phyloP scores from a whole-genome alignment of 2,329 filamentous ascomycete genomes.

The Penicillium sp. region DNA sequence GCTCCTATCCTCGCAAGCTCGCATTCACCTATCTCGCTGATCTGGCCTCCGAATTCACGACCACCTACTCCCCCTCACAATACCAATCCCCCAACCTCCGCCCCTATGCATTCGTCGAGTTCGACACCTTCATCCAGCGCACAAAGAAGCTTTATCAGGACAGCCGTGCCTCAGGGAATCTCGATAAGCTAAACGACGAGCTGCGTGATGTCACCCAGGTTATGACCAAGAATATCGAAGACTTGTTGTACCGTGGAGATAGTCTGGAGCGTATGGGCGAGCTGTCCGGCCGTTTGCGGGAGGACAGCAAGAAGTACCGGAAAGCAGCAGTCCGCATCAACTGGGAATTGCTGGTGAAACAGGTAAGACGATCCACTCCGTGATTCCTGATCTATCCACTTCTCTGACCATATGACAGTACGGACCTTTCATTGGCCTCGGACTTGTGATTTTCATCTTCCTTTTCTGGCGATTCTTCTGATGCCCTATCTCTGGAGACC shows the following conservation, averaged over 20 bases:
- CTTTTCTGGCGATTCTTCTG: slow-evolving; percentile 93
- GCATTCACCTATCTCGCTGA: slow-evolving; percentile 98
- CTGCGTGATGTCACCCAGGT: slow-evolving; percentile 96
- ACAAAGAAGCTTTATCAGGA: slow-evolving; percentile 95
- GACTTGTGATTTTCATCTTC: slow-evolving; percentile 79
- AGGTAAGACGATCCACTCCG: slow-evolving; percentile 49
- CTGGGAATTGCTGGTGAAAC: slow-evolving; percentile 94
- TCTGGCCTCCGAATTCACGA: slow-evolving; percentile 85
- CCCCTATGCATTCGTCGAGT: slow-evolving; percentile 96
- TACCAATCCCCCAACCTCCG: slow-evolving; percentile 74
- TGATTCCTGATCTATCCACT: background rate
- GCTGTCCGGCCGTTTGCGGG: slow-evolving; percentile 79
- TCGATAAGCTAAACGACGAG: slow-evolving; percentile 95
- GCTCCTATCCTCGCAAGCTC: slow-evolving; percentile 93
- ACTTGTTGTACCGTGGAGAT: slow-evolving; percentile 91
- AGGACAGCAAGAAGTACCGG: slow-evolving; percentile 93
- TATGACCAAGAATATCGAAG: slow-evolving; percentile 99
- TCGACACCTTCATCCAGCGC: slow-evolving; percentile 93
- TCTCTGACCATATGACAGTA: slow-evolving; percentile 57
- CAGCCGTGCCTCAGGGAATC: slow-evolving; percentile 83
- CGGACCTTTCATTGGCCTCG: slow-evolving; percentile 81
- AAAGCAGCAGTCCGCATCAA: slow-evolving; percentile 93
- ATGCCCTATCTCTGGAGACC: slow-evolving; percentile 9
- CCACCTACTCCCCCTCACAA: slow-evolving; percentile 72
- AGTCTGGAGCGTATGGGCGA: slow-evolving; percentile 96